These are phyloP conservation scores for Lithohypha guttulata DNA, from an alignment of 2,329 filamentous ascomycete species.

Conservation along the genomic window DNA sequence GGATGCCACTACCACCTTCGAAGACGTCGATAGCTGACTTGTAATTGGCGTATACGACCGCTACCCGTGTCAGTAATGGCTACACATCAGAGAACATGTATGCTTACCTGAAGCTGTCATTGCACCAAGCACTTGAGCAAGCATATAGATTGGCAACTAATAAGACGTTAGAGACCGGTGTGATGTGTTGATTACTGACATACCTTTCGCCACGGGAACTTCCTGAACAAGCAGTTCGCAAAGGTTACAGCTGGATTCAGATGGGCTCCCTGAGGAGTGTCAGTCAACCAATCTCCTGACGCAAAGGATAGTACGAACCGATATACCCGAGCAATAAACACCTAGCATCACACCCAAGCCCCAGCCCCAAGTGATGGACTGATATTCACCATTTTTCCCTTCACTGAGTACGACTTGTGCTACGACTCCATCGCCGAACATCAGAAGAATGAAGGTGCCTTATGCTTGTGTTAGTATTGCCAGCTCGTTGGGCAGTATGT, in stretches of 20 bases:
- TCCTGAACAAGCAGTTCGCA: constrained; percentile 36
- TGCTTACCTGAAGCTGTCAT: too few species aligned
- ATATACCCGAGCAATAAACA: constrained; percentile 50
- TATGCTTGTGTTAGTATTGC: constrained; percentile 41
- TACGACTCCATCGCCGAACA: constrained; percentile 60
- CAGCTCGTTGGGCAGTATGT: constrained; percentile 32
- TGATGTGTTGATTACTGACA: too few species aligned
- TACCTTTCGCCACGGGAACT: constrained; percentile 1
- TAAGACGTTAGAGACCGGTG: too few species aligned
- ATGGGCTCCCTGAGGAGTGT: too few species aligned
- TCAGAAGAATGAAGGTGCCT: constrained; percentile 53
- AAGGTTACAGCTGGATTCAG: constrained; percentile 32
- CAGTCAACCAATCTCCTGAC: too few species aligned
- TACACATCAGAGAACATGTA: too few species aligned
- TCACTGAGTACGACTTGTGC: constrained; percentile 55
- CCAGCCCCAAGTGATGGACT: constrained; percentile 44
- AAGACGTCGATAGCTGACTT: constrained; percentile 49
- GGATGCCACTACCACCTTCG: constrained; percentile 22
- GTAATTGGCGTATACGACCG: constrained; percentile 55
- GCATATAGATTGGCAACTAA: constrained; percentile 56
- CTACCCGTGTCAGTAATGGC: too few species aligned
- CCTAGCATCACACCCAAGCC: constrained; percentile 21
- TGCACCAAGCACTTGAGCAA: constrained; percentile 57
- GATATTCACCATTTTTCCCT: constrained; percentile 35
- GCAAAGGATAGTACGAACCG: too few species aligned